Percentiles rank a stretch among this genome's conserved stretches.
Evolutionary conservation across 805 yeast species (phyloP).

Genomic region (Teunomyces panamensis): DNA sequence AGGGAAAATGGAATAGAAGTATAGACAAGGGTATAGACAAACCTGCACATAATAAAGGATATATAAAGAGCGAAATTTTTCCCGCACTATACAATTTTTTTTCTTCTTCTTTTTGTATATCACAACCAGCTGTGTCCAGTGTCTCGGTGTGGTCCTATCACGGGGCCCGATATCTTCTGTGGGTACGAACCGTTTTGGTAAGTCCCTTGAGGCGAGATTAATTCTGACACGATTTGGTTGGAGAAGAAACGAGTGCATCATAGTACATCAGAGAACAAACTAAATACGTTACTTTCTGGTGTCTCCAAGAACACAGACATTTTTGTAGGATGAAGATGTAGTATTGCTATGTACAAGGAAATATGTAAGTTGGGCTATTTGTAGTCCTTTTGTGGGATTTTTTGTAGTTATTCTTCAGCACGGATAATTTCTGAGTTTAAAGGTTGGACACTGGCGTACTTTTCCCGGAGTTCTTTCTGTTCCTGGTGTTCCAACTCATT

Average conservation of each 20-base stretch:
- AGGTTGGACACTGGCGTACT: conserved; percentile 62
- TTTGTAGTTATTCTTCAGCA: background rate
- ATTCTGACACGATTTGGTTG: conserved; percentile 10
- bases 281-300: conserved; percentile 24
- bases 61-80: background rate
- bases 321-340: background rate
- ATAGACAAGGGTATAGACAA: background rate
- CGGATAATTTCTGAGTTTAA: conserved; percentile 37
- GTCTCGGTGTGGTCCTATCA: background rate
- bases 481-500: conserved; percentile 65
- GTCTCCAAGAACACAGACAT: conserved; percentile 51
- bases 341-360: background rate
- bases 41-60: background rate
- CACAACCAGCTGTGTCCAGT: background rate
- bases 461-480: conserved; percentile 57
- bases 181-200: conserved; percentile 43
- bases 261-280: conserved; percentile 41
- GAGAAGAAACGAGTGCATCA: conserved; percentile 39
- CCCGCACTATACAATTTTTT: background rate
- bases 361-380: background rate
- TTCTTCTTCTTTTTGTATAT: background rate
- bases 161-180: conserved; percentile 20
- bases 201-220: conserved; percentile 32
- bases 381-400: too few relatives aligned
- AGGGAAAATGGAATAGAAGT: conserved; percentile 3